Base-by-base conservation (phyloP, 345 rosid species). In the Populus deltoides region DNA sequence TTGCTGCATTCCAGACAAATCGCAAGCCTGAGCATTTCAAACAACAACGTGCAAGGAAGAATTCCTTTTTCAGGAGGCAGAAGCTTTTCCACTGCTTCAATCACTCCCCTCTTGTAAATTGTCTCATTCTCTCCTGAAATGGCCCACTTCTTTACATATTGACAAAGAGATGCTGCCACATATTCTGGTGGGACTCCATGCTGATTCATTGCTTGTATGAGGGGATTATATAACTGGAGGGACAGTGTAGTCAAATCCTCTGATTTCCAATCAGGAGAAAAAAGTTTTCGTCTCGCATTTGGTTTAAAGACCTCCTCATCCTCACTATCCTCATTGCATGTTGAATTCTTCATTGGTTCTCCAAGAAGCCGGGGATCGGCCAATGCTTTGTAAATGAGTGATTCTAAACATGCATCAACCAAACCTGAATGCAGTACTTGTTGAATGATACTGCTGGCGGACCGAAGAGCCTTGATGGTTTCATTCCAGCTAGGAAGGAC, bases 401-500 rank as follows among this genome's bases (percentile, higher is more conserved):
- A 85, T 59, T 90, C 90, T 13, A 92, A 80, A 75, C 96, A 90
- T 78, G 90, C 81, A 66, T 89, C 89, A 1, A 92, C 68, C 70
- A 95, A 75, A 68, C 92, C 92, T 45, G 84, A 65, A 38, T 80
- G 83, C 63, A 49, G 71, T 35, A 89, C 90, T 72, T 79, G 88
- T 70, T 83, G 71, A 70, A 89, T 82, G 72, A 75, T 49, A 63
- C 76, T 82, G 9, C 81, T 88, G 0, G 85, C 80, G 0, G 81
- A 82, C 36, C 86, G 85, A 31, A 90, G 81, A 68, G 90, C 97
- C 78, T 78, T 93, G 47, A 95, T 83, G 17, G 90, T 90, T 78
- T 92, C 90, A 22, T 90, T 90, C 99, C 99, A 95, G 89, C 85
- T 83, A 0, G 91, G 87, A 18, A 95, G 87, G 74, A 91, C 90